Evolutionary conservation across 2,329 filamentous ascomycete genomes (phyloP).

Genomic region (Penicillium sp.): DNA sequence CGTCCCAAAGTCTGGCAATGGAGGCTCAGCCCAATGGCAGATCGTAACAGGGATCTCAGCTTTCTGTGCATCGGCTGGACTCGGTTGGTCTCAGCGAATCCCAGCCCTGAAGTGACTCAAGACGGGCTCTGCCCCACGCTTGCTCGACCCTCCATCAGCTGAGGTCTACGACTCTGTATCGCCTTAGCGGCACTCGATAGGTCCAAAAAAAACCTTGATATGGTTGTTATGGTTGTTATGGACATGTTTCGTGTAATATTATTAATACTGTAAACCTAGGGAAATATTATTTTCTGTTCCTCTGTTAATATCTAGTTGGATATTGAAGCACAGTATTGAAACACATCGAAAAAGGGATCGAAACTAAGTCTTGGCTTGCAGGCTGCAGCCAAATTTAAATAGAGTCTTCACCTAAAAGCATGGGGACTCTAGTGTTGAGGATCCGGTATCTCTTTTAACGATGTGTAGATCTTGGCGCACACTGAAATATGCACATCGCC

Average conservation of each 20-base stretch:
- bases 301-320: background rate
- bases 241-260: conserved; percentile 6
- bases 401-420: conserved; percentile 9
- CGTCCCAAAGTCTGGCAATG: conserved; percentile 37
- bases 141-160: conserved; percentile 37
- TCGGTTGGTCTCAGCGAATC: conserved; percentile 34
- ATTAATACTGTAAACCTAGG: background rate
- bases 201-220: conserved; percentile 14
- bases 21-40: conserved; percentile 41
- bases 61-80: conserved; percentile 28
- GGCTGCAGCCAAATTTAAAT: conserved; percentile 6
- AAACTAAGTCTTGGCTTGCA: conserved; percentile 8
- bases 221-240: background rate
- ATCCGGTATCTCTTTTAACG: background rate
- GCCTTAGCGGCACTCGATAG: conserved; percentile 20
- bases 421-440: background rate
- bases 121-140: conserved; percentile 33
- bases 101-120: conserved; percentile 31
- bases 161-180: conserved; percentile 19
- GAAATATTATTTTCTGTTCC: background rate
- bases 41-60: conserved; percentile 42
- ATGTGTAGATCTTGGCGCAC: conserved; percentile 9
- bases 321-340: background rate
- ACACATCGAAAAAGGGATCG: background rate
- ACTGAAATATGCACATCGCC: conserved; percentile 8